A percentile compares a stretch with the other conserved stretches of the same genome.
These are phyloP conservation scores for Phyllosticta paracitricarpa DNA, from an alignment of 2,329 filamentous ascomycete species.

Conservation along the genomic window DNA sequence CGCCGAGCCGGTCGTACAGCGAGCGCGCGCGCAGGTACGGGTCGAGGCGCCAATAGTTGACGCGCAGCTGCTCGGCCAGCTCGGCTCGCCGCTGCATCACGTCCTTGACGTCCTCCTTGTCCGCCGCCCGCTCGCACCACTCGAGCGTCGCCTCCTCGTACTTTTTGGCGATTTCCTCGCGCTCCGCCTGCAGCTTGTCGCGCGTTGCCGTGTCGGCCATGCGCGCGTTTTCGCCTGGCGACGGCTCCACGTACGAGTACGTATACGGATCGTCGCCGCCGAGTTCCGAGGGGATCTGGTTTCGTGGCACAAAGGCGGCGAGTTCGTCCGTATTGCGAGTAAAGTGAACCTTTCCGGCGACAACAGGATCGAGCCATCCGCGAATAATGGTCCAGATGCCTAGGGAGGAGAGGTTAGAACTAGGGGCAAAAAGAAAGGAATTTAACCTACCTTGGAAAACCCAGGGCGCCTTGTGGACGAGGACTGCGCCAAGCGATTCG, in stretches of 20 bases:
- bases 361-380: constrained; percentile 94
- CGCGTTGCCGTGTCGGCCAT: constrained; percentile 56
- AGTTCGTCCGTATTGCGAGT: constrained; percentile 74
- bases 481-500: constrained; percentile 76
- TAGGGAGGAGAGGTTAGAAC: constrained; percentile 22
- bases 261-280: constrained; percentile 79
- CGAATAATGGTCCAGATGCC: constrained; percentile 94
- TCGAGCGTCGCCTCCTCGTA: constrained; percentile 65
- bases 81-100: constrained; percentile 49
- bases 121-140: constrained; percentile 52
- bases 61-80: constrained; percentile 53
- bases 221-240: constrained; percentile 61
- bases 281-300: constrained; percentile 69
- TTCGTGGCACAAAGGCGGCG: constrained; percentile 60
- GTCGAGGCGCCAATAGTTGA: constrained; percentile 83
- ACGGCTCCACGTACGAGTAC: constrained; percentile 73
- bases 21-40: constrained; percentile 74
- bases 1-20: constrained; percentile 72
- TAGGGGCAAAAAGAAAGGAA: background rate
- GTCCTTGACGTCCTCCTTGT: constrained; percentile 35
- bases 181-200: constrained; percentile 52
- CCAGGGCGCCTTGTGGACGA: constrained; percentile 96
- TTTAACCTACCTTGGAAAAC: constrained; percentile 68
- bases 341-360: constrained; percentile 89
- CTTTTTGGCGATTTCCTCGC: constrained; percentile 56